phyloP scores from a whole-genome alignment of 345 rosid species.

The Angophora floribunda region DNA sequence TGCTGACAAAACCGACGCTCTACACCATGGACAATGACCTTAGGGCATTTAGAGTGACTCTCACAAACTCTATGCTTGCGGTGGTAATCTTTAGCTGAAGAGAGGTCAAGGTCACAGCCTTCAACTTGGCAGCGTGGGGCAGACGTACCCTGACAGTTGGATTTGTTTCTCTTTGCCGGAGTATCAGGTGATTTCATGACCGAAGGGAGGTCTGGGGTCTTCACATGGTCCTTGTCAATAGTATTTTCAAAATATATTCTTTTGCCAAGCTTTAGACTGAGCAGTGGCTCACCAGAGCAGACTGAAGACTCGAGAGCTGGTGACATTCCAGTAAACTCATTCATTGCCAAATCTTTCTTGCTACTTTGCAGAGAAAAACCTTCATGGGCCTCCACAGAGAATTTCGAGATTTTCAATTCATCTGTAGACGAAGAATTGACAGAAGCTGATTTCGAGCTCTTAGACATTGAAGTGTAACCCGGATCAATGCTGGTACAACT shows the following conservation, averaged over 20 bases:
- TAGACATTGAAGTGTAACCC: constrained; percentile 57
- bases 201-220: constrained; percentile 23
- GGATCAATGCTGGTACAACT: constrained; percentile 57
- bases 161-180: constrained; percentile 56
- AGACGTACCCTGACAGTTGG: constrained; percentile 29
- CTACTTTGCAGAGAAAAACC: constrained; percentile 25
- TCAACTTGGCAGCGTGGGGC: constrained; percentile 63
- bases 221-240: constrained; percentile 38
- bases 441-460: constrained; percentile 65
- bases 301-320: constrained; percentile 49
- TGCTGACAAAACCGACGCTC: constrained; percentile 97
- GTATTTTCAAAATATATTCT: constrained; percentile 55
- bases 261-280: constrained; percentile 80
- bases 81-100: constrained; percentile 78
- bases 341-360: constrained; percentile 23
- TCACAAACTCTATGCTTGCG: constrained; percentile 81
- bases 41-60: constrained; percentile 69
- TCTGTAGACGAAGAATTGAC: constrained; percentile 50
- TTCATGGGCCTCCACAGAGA: constrained; percentile 31
- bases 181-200: constrained; percentile 27
- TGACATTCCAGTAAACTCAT: constrained; percentile 12
- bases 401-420: constrained; percentile 33
- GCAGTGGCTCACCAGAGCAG: constrained; percentile 66
- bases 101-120: constrained; percentile 78
- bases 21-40: constrained; percentile 64